Evolutionary conservation across 805 yeast genomes (phyloP).

Genomic region (Priceomyces haplophilus): DNA sequence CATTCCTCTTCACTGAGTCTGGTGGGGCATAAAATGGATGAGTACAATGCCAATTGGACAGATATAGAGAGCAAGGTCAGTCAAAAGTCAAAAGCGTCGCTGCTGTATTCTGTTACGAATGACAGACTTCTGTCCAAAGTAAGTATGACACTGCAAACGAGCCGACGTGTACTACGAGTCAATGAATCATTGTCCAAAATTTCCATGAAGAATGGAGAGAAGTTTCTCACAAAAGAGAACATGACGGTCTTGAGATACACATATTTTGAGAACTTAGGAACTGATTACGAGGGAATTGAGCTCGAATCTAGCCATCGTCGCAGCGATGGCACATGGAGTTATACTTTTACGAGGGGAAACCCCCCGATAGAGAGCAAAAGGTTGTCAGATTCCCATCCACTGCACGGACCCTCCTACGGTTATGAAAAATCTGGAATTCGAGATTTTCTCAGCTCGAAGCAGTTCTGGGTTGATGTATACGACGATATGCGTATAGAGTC

Average conservation of each 20-base stretch:
- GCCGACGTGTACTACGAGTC: neutral
- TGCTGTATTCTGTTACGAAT: neutral
- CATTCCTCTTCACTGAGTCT: neutral
- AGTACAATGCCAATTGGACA: neutral
- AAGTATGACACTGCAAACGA: neutral
- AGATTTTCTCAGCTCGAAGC: conserved; percentile 14
- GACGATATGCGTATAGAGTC: conserved; percentile 26
- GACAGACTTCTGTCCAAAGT: neutral
- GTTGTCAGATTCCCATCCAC: neutral
- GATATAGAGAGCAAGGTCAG: neutral
- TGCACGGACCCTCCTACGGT: neutral
- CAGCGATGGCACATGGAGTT: neutral
- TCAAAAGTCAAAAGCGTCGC: neutral
- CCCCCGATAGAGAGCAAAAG: neutral
- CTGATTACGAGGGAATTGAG: conserved; percentile 1
- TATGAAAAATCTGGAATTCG: conserved; percentile 3
- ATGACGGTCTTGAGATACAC: conserved; percentile 6
- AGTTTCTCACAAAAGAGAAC: neutral
- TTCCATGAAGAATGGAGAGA: neutral
- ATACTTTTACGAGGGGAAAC: neutral
- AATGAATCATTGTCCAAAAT: neutral
- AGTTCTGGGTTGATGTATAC: conserved; percentile 30
- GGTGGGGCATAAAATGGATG: no score
- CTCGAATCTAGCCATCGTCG: neutral
- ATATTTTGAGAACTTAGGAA: conserved; percentile 3